A percentile compares a stretch with the other conserved stretches of the same genome.
These are phyloP conservation scores for Solanum gandarillasii DNA, from an alignment of 257 asterid genomes.

Conservation along the genomic window DNA sequence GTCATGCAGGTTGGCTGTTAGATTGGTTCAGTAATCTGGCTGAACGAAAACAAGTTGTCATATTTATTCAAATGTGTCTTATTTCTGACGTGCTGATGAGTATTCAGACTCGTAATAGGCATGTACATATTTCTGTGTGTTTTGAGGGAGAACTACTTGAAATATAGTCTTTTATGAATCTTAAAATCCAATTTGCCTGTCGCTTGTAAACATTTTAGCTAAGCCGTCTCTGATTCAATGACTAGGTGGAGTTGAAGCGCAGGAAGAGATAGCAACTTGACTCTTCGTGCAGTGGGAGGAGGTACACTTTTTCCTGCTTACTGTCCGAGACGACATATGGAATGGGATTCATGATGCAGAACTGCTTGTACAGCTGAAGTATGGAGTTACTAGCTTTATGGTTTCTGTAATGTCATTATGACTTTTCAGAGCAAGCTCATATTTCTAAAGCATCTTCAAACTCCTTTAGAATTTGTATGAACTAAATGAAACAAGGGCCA, in stretches of 20 bases:
- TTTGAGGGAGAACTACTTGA: background rate
- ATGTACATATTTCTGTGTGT: background rate
- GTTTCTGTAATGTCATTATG: background rate
- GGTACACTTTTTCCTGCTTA: slow-evolving; percentile 21
- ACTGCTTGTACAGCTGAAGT: background rate
- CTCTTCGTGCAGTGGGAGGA: slow-evolving; percentile 11
- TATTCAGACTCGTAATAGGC: background rate
- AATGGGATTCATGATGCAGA: background rate
- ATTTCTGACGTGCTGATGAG: background rate
- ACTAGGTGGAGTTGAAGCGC: slow-evolving; percentile 50
- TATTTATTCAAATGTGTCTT: background rate
- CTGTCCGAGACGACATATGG: background rate
- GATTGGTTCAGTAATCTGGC: background rate
- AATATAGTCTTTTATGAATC: background rate
- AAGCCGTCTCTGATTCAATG: background rate
- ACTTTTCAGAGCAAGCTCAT: background rate
- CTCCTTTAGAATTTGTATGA: background rate
- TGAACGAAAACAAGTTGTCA: background rate
- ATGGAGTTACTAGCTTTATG: background rate
- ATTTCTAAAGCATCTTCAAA: background rate
- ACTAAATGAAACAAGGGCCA: background rate
- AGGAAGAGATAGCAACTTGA: slow-evolving; percentile 37
- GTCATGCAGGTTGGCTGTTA: background rate
- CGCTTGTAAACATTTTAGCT: background rate
- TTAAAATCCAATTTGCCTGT: background rate